These are phyloP conservation scores for Cicer judaicum DNA, from an alignment of 306 rosid species.

Conservation along the genomic window DNA sequence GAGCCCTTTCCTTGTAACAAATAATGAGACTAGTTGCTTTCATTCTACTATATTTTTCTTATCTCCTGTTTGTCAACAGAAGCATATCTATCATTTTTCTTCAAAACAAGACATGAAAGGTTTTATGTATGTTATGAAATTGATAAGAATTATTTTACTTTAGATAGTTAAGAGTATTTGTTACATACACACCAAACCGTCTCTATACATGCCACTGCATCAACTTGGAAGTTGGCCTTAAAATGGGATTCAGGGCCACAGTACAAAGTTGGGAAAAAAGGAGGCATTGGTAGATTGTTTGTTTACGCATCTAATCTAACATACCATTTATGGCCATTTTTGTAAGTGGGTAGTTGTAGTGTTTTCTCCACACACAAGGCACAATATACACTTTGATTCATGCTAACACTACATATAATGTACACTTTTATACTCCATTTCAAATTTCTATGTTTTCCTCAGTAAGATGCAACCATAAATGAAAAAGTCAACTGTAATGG, in stretches of 20 bases:
- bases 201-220: not conserved
- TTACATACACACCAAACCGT: not conserved
- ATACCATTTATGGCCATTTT: not conserved
- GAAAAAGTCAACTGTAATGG: not conserved
- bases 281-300: constrained; percentile 10
- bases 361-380: constrained; percentile 16
- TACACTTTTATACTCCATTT: constrained; percentile 16
- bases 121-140: not conserved
- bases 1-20: not conserved
- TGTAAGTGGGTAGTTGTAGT: constrained; percentile 1
- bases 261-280: not conserved
- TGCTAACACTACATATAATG: not conserved
- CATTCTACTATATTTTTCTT: not conserved
- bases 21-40: not conserved
- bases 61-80: constrained; percentile 18
- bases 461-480: constrained; percentile 36
- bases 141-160: not conserved
- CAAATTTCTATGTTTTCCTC: constrained; percentile 9
- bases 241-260: constrained; percentile 1
- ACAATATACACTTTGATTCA: not conserved
- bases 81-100: constrained; percentile 10
- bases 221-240: constrained; percentile 2
- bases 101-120: not conserved
- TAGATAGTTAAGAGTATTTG: constrained; percentile 7
- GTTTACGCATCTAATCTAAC: constrained; percentile 13